phyloP scores from a whole-genome alignment of 805 yeast genomes.

The Hanseniaspora osmophila region DNA sequence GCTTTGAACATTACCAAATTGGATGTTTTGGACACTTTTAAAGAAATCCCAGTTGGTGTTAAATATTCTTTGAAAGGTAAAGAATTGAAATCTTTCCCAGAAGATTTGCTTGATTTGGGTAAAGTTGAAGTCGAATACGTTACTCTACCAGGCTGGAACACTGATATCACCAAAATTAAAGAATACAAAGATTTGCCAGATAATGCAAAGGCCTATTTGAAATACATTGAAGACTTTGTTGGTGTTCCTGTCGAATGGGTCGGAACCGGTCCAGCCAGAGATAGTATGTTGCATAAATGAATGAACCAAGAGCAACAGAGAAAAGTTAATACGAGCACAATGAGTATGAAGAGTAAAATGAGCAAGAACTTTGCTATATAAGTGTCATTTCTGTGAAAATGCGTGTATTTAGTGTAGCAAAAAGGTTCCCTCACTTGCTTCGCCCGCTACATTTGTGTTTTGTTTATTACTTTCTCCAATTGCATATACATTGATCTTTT shows the following conservation, averaged over 20 bases:
- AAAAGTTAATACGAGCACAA: no score
- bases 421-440: no score
- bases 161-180: slow-evolving; percentile 60
- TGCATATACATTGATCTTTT: no score
- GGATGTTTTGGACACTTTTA: slow-evolving; percentile 84
- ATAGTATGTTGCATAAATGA: slow-evolving; percentile 64
- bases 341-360: no score
- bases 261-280: slow-evolving; percentile 97
- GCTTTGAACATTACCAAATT: slow-evolving; percentile 86
- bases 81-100: slow-evolving; percentile 73
- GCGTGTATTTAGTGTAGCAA: no score
- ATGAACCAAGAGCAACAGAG: no score
- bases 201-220: slow-evolving; percentile 73
- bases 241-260: slow-evolving; percentile 88
- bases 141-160: slow-evolving; percentile 89
- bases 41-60: slow-evolving; percentile 78
- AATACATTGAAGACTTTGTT: slow-evolving; percentile 73
- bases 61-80: slow-evolving; percentile 72
- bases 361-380: no score
- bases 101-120: slow-evolving; percentile 68
- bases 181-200: slow-evolving; percentile 70
- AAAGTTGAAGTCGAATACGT: slow-evolving; percentile 86
- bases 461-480: no score
- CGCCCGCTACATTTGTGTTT: no score
- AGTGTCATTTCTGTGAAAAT: no score